Conservation (phyloP, 2,329 filamentous ascomycete genomes). For the Alternaria brassicicola region DNA sequence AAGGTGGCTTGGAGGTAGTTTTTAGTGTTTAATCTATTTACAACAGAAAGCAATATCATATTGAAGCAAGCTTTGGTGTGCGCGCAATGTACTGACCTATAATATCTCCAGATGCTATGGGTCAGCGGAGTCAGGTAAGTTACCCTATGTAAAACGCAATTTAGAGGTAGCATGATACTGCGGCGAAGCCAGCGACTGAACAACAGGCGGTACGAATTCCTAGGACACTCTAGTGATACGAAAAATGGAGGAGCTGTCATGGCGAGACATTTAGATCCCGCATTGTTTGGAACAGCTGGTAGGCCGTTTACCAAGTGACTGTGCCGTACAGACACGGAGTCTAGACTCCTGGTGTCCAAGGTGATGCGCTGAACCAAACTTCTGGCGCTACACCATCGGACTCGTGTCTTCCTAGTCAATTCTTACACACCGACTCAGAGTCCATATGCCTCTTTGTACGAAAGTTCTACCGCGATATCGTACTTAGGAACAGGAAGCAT, state of each 20-base stretch:
- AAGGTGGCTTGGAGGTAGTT: conserved; percentile 19
- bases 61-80: neutral
- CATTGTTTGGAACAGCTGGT: neutral
- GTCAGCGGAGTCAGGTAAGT: neutral
- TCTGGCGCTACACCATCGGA: neutral
- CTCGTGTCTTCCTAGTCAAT: neutral
- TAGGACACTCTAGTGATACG: neutral
- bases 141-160: neutral
- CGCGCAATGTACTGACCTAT: neutral
- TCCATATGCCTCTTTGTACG: neutral
- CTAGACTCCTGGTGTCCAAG: neutral
- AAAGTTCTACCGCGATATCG: neutral
- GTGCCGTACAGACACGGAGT: neutral
- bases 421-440: neutral
- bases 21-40: conserved; percentile 19
- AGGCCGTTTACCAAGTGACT: neutral
- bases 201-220: neutral
- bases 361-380: neutral
- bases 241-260: neutral
- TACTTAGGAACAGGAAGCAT: neutral
- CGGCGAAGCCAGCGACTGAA: neutral
- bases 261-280: no score
- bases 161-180: neutral
- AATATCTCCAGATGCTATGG: neutral
- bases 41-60: neutral